Evolutionary conservation across 495 filamentous ascomycete genomes (phyloP), one percentile per base, ranked within the genome.

Genomic region (Bryoglossum gracile): DNA sequence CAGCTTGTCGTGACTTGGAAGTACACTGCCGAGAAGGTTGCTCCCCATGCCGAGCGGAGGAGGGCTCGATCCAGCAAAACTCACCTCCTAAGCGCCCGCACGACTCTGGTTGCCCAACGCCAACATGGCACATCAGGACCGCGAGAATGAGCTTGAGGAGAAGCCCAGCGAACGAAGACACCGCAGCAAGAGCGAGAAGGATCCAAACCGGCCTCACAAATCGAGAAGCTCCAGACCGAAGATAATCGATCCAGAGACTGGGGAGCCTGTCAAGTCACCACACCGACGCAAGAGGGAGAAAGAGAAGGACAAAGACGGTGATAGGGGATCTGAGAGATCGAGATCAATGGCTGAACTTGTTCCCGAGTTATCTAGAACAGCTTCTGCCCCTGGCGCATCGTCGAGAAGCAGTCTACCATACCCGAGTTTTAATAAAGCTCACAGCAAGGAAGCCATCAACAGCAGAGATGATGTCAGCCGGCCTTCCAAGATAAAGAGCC

Each of bases 361-460:
- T 5, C 71, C 73, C 39, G 75, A 79, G 61, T 61, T 77, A 11
- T 37, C 63, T 17, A 62, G 70, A 43, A 63, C 63, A 18, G 57
- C 63, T 3, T 65, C 60, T 30, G 43, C 65, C 18, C 53, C 60
- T 39, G 51, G 66, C 25, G 64, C 62, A 41, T 66, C 53, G 19
- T 68, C 68, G 11, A 61, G 74, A 45, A 72, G 77, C 52, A 87
- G 76, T 68, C 63, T 86, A 18, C 82, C 88, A 10, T 96, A 96
- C 61, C 89, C 90, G 3, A 74, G 70, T 14, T 92, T 94, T 68
- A 90, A 84, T 60, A 95, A 94, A 63, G 82, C 83, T 28, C 84
- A 94, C 62, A 92, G 87, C 75, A 91, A 87, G 62, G 88, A 94
- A 61, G 74, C 78, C 39, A 71, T 94, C 30, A 69, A 73, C 40